phyloP scores from a whole-genome alignment of 805 yeast genomes.

The Zygosaccharomyces siamensis region DNA sequence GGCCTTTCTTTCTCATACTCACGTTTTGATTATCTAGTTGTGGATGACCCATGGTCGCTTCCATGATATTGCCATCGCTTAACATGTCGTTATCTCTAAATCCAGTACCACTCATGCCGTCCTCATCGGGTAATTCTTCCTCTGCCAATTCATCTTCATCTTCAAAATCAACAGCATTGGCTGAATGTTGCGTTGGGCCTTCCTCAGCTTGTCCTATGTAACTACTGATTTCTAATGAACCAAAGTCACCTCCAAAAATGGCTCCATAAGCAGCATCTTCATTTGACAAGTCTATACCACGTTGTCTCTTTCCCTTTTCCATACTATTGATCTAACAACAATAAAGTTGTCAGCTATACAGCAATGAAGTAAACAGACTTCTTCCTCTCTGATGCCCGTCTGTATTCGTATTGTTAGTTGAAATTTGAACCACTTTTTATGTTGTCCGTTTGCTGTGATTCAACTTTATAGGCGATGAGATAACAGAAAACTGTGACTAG shows the following conservation, averaged over 20 bases:
- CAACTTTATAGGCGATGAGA: neutral
- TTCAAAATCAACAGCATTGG: constrained; percentile 88
- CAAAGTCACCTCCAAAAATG: constrained; percentile 37
- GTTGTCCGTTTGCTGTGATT: constrained; percentile 3
- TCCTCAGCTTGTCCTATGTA: constrained; percentile 35
- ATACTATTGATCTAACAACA: constrained; percentile 1
- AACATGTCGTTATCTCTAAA: constrained; percentile 1
- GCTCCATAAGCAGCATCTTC: constrained; percentile 40
- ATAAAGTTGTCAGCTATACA: constrained; percentile 2
- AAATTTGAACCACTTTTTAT: constrained; percentile 1
- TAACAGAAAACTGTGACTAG: neutral
- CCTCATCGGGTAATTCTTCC: constrained; percentile 52
- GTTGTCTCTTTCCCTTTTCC: constrained; percentile 8
- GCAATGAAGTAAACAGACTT: neutral
- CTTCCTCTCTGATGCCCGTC: neutral
- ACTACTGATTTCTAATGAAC: constrained; percentile 33
- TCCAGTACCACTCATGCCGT: constrained; percentile 5
- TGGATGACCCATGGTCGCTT: constrained; percentile 10
- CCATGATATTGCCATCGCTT: constrained; percentile 8
- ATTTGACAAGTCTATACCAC: constrained; percentile 25
- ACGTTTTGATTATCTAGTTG: constrained; percentile 9
- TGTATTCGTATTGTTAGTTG: neutral
- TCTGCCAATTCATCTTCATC: constrained; percentile 94
- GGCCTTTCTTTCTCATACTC: constrained; percentile 26
- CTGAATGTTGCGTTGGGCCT: constrained; percentile 66